Evolutionary conservation across 1,139 yeast genomes (phyloP).

Genomic region (Magnusiomyces tetraspermus): DNA sequence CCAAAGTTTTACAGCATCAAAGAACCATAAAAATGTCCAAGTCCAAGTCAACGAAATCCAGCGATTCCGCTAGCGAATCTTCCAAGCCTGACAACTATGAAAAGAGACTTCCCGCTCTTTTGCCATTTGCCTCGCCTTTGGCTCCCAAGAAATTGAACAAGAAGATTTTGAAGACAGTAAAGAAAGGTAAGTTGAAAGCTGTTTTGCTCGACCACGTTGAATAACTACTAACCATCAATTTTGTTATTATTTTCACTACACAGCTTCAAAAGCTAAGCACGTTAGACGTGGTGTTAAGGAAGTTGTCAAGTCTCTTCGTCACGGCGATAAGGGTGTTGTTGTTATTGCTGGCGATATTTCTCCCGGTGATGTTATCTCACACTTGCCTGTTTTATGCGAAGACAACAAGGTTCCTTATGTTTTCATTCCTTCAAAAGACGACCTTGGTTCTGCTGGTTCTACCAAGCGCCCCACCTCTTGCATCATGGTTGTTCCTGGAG

Average conservation of each 20-base stretch:
- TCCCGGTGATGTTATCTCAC: slow-evolving; percentile 95
- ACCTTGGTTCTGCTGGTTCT: slow-evolving; percentile 96
- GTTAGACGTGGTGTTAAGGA: slow-evolving; percentile 98
- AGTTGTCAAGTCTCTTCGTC: slow-evolving; percentile 93
- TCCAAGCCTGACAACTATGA: slow-evolving; percentile 74
- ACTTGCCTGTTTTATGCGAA: slow-evolving; percentile 94
- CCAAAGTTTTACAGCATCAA: too few species aligned
- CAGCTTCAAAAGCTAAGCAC: slow-evolving; percentile 92
- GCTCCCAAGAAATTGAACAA: slow-evolving; percentile 95
- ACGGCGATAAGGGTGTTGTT: slow-evolving; percentile 96
- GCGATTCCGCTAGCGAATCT: not conserved
- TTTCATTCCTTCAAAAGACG: slow-evolving; percentile 95
- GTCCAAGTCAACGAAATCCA: not conserved
- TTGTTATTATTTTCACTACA: not conserved
- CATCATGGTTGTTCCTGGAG: slow-evolving; percentile 96
- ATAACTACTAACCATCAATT: not conserved
- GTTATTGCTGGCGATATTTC: slow-evolving; percentile 96
- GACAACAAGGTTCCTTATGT: slow-evolving; percentile 83
- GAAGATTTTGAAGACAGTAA: slow-evolving; percentile 88
- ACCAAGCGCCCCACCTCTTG: slow-evolving; percentile 98
- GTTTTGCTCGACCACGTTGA: too few species aligned
- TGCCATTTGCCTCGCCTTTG: slow-evolving; percentile 89
- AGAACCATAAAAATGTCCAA: not conserved
- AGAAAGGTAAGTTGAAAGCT: slow-evolving; percentile 40
- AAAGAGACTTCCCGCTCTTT: slow-evolving; percentile 75